Base-by-base conservation (phyloP, 2,329 filamentous ascomycete species). In the Xylariaceae sp. region DNA sequence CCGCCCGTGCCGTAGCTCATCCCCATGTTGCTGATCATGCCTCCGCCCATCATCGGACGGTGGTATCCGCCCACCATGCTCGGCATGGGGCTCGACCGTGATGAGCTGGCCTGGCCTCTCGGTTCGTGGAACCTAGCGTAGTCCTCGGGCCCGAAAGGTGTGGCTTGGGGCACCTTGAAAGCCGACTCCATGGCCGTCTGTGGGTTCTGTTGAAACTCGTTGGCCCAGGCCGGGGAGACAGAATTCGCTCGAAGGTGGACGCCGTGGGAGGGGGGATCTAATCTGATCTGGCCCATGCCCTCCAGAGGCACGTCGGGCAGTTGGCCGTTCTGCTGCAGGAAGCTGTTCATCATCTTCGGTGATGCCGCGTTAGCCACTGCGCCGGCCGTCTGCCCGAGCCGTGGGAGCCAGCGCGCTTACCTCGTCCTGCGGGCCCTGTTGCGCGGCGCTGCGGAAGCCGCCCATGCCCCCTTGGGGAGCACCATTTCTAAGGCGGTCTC, bases 121-220 rank as follows among this genome's bases (percentile, higher is more conserved):
- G 80, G 74, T 53, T 88, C 82, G 54, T 88, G 83, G 59, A 94
- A 96, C 41, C 80, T 78, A 30, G 85, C 79, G 58, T 94, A 96
- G 47, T 96, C 92, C 29, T 87, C 82, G 17, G 88, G 70, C 40
- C 70, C 83, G 60, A 95, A 94, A 15, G 73, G 72, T 3, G 72
- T 64, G 7, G 59, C 72, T 42, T 62, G 68, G 33, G 72, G 68
- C 34, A 62, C 70, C 60, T 71, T 76, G 62, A 80, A 83, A 5
- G 75, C 70, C 42, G 83, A 68, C 58, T 89, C 83, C 80, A 89
- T 80, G 41, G 75, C 68, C 22, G 76, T 67, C 57, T 87, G 75
- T 38, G 59, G 60, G 43, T 46, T 51, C 9, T 50, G 49, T 30
- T 67, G 65, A 52, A 72, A 73, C 48, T 70, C 67, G 43, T 64